phyloP scores from a whole-genome alignment of 768 basidiomycete species.

The Amanita polypyramis region DNA sequence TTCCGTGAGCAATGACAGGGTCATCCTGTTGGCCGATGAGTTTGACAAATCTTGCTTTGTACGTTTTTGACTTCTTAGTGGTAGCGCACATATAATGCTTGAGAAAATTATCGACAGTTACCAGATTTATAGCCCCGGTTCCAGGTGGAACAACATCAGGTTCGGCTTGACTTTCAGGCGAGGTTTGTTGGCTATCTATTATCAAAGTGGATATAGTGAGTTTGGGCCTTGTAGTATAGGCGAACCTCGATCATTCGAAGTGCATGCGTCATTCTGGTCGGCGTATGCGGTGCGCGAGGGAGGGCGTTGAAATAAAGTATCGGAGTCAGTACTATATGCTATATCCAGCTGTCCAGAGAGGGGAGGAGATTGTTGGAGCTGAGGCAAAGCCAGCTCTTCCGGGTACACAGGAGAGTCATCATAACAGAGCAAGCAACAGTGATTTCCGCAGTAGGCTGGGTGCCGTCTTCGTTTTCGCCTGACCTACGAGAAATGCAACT shows the following conservation, averaged over 20 bases:
- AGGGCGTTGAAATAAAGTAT: too few relatives aligned
- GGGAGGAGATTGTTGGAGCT: neutral
- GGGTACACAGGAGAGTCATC: neutral
- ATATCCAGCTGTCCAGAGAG: too few relatives aligned
- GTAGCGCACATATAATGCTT: neutral
- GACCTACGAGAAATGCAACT: neutral
- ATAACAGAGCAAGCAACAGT: neutral
- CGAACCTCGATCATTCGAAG: neutral
- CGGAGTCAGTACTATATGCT: too few relatives aligned
- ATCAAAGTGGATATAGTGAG: too few relatives aligned
- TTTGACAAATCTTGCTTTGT: neutral
- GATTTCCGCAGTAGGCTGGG: neutral
- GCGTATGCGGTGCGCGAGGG: too few relatives aligned
- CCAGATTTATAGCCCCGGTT: neutral
- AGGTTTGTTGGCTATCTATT: neutral
- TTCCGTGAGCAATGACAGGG: neutral
- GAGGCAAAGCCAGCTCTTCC: neutral
- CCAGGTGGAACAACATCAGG: neutral
- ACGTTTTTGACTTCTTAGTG: neutral
- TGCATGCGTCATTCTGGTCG: too few relatives aligned
- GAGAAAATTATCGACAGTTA: conserved; percentile 1
- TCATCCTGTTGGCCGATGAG: neutral
- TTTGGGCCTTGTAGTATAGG: too few relatives aligned
- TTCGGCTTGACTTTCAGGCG: neutral
- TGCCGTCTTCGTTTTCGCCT: conserved; percentile 5